Percentiles rank a stretch among this genome's conserved stretches.
Conservation (phyloP, 208 protist genomes). For the Leishmania mexicana region DNA sequence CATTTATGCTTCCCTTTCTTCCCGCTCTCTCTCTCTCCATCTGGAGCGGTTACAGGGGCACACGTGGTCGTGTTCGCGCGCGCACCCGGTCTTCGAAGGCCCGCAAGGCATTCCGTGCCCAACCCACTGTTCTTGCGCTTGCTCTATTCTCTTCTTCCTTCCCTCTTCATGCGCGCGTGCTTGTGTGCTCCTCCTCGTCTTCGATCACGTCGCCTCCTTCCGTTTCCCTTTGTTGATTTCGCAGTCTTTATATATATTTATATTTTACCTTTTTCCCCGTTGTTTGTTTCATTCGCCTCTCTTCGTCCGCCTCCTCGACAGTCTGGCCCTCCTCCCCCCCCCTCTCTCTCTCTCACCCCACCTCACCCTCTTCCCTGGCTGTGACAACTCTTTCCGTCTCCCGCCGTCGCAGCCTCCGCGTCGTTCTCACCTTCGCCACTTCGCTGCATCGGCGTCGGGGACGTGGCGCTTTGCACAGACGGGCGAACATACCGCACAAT, state of each 20-base stretch:
- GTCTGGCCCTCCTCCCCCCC: background rate
- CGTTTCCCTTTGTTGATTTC: background rate
- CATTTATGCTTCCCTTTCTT: background rate
- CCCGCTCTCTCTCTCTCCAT: background rate
- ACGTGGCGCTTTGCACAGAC: background rate
- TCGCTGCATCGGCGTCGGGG: background rate
- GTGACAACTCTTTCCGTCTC: background rate
- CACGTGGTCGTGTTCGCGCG: background rate
- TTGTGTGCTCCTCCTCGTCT: background rate
- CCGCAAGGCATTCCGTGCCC: background rate
- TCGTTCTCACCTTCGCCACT: background rate
- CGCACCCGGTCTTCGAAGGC: background rate
- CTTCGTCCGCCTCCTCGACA: background rate
- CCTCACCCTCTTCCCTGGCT: background rate
- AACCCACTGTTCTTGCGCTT: background rate
- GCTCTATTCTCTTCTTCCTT: background rate
- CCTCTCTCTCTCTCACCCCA: background rate
- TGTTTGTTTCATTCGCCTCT: background rate
- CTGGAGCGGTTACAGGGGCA: background rate
- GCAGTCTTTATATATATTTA: background rate
- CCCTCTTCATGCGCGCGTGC: background rate
- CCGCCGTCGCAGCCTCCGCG: background rate
- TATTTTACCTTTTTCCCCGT: background rate
- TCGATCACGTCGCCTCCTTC: background rate
- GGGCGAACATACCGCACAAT: no score